phyloP scores from a whole-genome alignment of 2,329 filamentous ascomycete genomes.

The Chalara sp. region DNA sequence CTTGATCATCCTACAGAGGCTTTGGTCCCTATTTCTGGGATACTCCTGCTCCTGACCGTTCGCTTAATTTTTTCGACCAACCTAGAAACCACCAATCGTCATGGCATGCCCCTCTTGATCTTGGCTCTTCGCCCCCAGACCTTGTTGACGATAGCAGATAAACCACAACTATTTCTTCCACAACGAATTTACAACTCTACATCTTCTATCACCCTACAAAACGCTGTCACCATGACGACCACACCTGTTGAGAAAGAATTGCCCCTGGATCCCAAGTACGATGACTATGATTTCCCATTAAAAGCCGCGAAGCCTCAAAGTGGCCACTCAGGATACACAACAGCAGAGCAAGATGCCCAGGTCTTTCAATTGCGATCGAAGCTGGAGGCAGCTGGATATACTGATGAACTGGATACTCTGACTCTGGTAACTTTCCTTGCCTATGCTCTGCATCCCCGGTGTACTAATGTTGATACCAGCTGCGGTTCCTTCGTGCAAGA shows the following conservation, averaged over 20 bases:
- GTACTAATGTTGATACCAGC: constrained; percentile 34
- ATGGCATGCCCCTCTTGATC: no score
- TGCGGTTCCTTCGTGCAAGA: constrained; percentile 86
- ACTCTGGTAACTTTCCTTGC: constrained; percentile 59
- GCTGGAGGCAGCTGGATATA: constrained; percentile 79
- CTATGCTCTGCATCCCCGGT: background rate
- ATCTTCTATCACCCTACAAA: constrained; percentile 2
- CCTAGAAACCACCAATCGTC: no score
- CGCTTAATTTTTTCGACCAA: no score
- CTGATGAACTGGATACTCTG: constrained; percentile 81
- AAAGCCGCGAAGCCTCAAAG: constrained; percentile 60
- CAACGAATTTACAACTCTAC: constrained; percentile 1
- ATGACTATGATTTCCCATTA: constrained; percentile 89
- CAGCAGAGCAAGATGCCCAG: constrained; percentile 79
- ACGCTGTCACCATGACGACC: constrained; percentile 20
- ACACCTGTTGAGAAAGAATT: constrained; percentile 5
- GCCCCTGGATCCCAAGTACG: constrained; percentile 80
- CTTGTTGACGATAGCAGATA: background rate
- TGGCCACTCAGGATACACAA: constrained; percentile 86
- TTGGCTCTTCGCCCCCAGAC: background rate
- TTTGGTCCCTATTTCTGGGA: no score
- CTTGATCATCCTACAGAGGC: no score
- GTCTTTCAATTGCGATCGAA: constrained; percentile 77
- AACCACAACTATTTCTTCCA: background rate
- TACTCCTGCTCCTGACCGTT: no score